Evolutionary conservation across 2,329 filamentous ascomycete species (phyloP), one percentile per base, ranked within the genome.

Genomic region (Epichloe amarillans): DNA sequence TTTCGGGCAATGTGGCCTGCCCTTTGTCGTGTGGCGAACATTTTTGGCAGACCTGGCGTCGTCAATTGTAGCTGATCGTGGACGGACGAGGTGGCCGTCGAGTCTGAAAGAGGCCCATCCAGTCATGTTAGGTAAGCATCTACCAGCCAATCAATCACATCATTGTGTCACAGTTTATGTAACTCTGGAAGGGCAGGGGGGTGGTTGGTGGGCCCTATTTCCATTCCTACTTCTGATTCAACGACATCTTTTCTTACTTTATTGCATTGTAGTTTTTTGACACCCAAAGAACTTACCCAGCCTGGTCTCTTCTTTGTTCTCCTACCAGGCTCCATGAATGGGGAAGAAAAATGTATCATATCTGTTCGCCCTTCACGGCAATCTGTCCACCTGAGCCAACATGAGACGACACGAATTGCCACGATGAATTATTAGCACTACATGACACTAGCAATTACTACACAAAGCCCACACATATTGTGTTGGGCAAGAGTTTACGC

Each of bases 21-120:
- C 65, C 71, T 67, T 60, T 71, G 71, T 67, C 72, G 70, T 65
- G 68, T 65, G 56, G 66, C 65, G 58, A 69, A 61, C 68, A 71
- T 71, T 51, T 58, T 58, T 66, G 60, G 56, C 57, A 55, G 56
- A 53, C 52, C 57, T 56, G 56, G 53, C 52, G 58, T 60, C 60
- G 62, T 65, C 63, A 64, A 64, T 67, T 62, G 61, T 52, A 55
- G 55, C 52, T 60, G 57, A 52, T 62, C 56, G 57, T 61, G 43
- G 51, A 46, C 37, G 46, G 57, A 56, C 53, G 51, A 49, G 49
- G 40, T 39, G 37, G 30, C 47, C 39, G 36, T 43, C 37, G 41
- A 30, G 44, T 17, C 52, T 26, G 12, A 10, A 33, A 37, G 55
- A 53, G 56, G 30, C 58, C 62, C 61, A 38, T 56, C 54, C 23